A percentile compares a stretch with the other conserved stretches of the same genome.
Evolutionary conservation across 2,329 filamentous ascomycete species (phyloP).

Genomic region (Scytalidium lignicola): DNA sequence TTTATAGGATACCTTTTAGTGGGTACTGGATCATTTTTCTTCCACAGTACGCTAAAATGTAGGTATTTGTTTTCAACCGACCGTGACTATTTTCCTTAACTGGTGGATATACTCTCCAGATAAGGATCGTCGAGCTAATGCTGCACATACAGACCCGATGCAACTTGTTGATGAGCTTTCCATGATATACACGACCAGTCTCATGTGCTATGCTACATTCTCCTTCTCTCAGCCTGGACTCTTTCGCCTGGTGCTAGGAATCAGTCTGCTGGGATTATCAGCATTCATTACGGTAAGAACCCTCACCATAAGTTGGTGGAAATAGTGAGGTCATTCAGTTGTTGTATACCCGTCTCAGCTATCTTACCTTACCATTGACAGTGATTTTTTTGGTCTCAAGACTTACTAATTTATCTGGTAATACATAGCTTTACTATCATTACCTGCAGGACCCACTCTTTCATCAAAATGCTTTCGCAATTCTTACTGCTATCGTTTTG

Average conservation of each 20-base stretch:
- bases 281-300: constrained; percentile 56
- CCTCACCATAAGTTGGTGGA: constrained; percentile 55
- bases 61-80: too few relatives aligned
- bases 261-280: constrained; percentile 41
- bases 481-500: constrained; percentile 56
- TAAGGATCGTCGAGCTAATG: constrained; percentile 5
- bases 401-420: constrained; percentile 1
- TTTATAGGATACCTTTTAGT: constrained; percentile 40
- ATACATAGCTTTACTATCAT: constrained; percentile 55
- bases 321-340: too few relatives aligned
- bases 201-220: constrained; percentile 62
- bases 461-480: constrained; percentile 66
- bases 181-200: constrained; percentile 66
- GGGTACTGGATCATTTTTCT: constrained; percentile 32
- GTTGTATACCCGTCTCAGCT: constrained; percentile 59
- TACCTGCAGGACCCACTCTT: constrained; percentile 68
- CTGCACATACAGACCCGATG: constrained; percentile 53
- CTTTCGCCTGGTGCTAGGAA: constrained; percentile 42
- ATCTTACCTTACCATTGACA: constrained; percentile 55
- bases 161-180: constrained; percentile 66
- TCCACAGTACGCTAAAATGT: constrained; percentile 37
- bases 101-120: too few relatives aligned
- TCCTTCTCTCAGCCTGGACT: constrained; percentile 47
- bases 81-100: too few relatives aligned
- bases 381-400: constrained; percentile 25